Conservation (phyloP, 345 rosid species). For the Gynandropsis gynandra region DNA sequence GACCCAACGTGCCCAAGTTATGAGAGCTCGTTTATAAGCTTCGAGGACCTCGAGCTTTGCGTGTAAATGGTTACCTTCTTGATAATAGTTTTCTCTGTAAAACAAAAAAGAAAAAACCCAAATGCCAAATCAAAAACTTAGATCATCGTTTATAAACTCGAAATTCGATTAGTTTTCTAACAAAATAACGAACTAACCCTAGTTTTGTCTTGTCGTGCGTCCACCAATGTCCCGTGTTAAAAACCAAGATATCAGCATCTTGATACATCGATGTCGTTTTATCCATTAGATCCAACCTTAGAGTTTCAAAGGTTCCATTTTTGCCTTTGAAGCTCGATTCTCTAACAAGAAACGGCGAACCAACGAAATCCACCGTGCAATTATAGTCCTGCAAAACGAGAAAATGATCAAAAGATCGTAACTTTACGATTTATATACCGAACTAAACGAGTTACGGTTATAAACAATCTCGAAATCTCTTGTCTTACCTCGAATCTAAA, state of each 20-base stretch:
- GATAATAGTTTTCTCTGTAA: constrained; percentile 82
- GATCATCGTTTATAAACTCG: background rate
- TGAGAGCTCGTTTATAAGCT: constrained; percentile 77
- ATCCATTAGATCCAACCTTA: constrained; percentile 77
- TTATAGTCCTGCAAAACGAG: constrained; percentile 51
- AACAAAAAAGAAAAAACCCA: too few relatives aligned
- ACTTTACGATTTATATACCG: constrained; percentile 6
- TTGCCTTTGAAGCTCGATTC: constrained; percentile 71
- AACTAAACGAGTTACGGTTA: background rate
- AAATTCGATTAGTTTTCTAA: background rate
- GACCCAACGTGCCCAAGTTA: constrained; percentile 89
- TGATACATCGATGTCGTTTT: constrained; percentile 63
- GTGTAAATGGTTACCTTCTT: constrained; percentile 79
- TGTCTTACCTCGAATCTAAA: constrained; percentile 65
- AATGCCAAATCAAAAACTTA: background rate
- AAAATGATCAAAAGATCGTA: constrained; percentile 7
- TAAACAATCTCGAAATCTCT: background rate
- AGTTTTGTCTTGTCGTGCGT: constrained; percentile 93
- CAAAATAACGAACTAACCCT: constrained; percentile 41
- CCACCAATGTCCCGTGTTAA: constrained; percentile 99
- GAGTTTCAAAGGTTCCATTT: constrained; percentile 68
- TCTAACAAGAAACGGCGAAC: constrained; percentile 94
- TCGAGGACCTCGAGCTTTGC: constrained; percentile 76
- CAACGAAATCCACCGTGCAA: constrained; percentile 78
- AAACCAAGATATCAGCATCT: constrained; percentile 75